Base-by-base conservation (phyloP, 371 early-diverging fungal genomes). In the Mucor circinelloides region DNA sequence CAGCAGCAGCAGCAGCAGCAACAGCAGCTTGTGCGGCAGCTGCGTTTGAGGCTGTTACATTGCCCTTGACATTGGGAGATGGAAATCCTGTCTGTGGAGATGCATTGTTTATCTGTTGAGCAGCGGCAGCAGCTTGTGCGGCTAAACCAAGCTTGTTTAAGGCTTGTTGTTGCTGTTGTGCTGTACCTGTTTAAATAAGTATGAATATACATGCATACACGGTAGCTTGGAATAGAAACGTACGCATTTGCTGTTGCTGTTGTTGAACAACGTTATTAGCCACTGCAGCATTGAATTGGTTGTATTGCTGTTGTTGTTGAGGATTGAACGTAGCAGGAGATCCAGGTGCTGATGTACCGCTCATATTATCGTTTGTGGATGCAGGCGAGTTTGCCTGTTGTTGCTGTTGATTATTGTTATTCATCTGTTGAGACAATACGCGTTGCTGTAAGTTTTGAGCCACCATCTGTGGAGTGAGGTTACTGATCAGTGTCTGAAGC, bases 401-500 rank as follows among this genome's bases (percentile, higher is more conserved):
- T 44, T 63, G 67, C 30, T 48, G 60, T 34, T 58, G 66, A 28
- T 38, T 59, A 23, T 58, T 48, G 30, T 50, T 54, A 8, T 60
- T 32, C 34, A 36, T 32, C 46, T 73, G 73, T 30, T 68, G 67
- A 4, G 59, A 44, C 36, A 71, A 42, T 15, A 72, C 66, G 42
- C 72, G 74, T 55, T 74, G 77, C 17, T 72, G 72, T 40, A 77
- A 46, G 48, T 58, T 69, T 42, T 73, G 74, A 21, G 69, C 69
- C 4, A 71, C 66, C 34, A 77, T 58, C 50, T 74, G 77, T n/a
- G 73, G 73, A 13, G 67, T 69, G 9, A 76, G 38, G 58, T 74
- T 79, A 19, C 61, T 71, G 19, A 80, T 64, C 7, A 80, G 42
- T 9, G 71, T 69, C 61, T 80, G 80, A 38, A 71, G 73, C 58